Evolutionary conservation across 2,329 filamentous ascomycete species (phyloP), one percentile per base, ranked within the genome.

Genomic region (Fusarium sp.): DNA sequence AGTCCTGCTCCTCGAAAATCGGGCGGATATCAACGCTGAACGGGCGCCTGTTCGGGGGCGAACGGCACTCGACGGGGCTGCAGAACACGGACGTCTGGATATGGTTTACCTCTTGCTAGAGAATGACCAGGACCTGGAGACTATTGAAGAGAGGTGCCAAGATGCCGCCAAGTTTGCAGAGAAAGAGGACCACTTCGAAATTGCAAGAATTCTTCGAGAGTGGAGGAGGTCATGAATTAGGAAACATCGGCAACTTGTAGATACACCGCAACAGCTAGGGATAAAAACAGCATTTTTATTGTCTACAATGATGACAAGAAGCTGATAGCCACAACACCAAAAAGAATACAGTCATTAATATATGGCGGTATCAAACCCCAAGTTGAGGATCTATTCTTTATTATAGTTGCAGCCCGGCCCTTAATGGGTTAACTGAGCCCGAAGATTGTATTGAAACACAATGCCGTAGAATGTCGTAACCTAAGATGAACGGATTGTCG

Each of bases 41-140:
- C 9, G 37, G 17, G 37, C 37, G 17, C 37, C 17, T 40, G 0
- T 1, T 20, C 0, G 2, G 2, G 37, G 37, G 9, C 37, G 37
- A n/a, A 40, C 37, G 5, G 37, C 37, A 11, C 17, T 40, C 4
- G 9, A 40, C 17, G 37, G 37, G 9, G 37, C 37, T 20, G 37
- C 37, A 40, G 37, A 40, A 40, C 17, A 20, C 37, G 17, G 37
- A 40, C 37, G 37, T 40, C 37, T 40, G 9, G 17, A 40, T 40
- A 40, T 40, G 37, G 17, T 40, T 40, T 10, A 20, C 9, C 17
- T 40, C 37, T 40, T 40, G 17, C 17, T 40, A 11, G 17, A 40
- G 9, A 40, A 40, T 40, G 17, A 40, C 17, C 37, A 6, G 9
- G 37, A 40, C 11, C 17, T 1, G 17, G 37, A 40, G 4, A 40